Base-by-base conservation (phyloP, 139 green algal genomes). In the Monoraphidium neglectum region DNA sequence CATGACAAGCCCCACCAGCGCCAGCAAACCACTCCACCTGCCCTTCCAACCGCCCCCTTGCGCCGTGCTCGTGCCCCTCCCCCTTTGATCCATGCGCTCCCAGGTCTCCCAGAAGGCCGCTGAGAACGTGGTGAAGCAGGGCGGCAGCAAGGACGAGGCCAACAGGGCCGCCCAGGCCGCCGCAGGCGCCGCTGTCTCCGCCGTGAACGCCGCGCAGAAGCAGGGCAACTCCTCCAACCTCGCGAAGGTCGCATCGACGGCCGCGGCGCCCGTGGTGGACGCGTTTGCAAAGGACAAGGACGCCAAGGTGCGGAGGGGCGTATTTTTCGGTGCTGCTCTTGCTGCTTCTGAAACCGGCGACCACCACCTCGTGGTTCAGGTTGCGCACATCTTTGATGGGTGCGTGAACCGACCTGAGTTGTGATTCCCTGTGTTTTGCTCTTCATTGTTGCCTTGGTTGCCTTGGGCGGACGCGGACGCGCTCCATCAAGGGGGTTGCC, bases 131-230 rank as follows among this genome's bases (percentile, higher is more conserved):
- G 23, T 79, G 1, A 79, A 68, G 73, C 62, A 79, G 73, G 63
- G 63, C 32, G 73, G 73, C 40, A 51, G 28, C 49, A 72, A 73
- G 73, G 73, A 71, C 12, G 47, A 71, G 23, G 73, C 73, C 49
- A 79, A 79, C 51, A 49, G 40, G 16, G 73, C 73, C 23, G 73
- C 73, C 6, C 33, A 72, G 24, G 71, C 46, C 43, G 73, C 73
- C 40, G n/a, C 73, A 24, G n/a, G 28, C 23, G 73, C 62, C 43
- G 73, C 73, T 26, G 63, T 79, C 13, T 21, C 49, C 16, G 73
- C 73, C 57, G 62, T 40, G 12, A 73, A 51, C 49, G 71, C 66
- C 30, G 57, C 71, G 23, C 63, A 73, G 62, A 60, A 47, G 28
- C 65, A 72, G 21, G 33, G 57, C 32, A 10, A 33, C 12, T 26